Percentiles rank a stretch among this genome's conserved stretches.
phyloP scores from a whole-genome alignment of 495 filamentous ascomycete genomes.

The Filosporella fistucella region DNA sequence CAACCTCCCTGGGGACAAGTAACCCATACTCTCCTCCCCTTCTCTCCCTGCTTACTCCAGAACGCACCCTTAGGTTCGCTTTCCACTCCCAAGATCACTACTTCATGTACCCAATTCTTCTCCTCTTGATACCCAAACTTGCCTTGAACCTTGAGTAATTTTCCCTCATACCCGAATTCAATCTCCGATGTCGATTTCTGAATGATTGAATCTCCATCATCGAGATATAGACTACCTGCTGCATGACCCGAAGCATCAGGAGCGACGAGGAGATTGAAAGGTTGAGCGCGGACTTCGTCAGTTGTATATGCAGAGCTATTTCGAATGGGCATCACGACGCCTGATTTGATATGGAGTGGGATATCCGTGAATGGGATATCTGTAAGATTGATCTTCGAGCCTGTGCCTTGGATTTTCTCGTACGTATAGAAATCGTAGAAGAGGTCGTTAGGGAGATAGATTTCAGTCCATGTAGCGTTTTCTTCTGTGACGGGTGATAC shows the following conservation, averaged over 20 bases:
- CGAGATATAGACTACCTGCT: conserved; percentile 76
- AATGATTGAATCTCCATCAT: conserved; percentile 67
- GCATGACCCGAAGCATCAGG: conserved; percentile 64
- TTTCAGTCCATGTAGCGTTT: conserved; percentile 57
- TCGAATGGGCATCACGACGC: conserved; percentile 78
- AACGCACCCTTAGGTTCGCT: background rate
- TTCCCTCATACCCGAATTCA: conserved; percentile 46
- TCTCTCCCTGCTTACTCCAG: background rate
- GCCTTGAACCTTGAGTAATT: conserved; percentile 14
- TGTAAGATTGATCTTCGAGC: conserved; percentile 68
- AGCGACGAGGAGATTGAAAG: conserved; percentile 82
- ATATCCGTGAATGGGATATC: conserved; percentile 69
- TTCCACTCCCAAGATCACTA: background rate
- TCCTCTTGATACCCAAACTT: background rate
- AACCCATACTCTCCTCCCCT: background rate
- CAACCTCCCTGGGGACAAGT: background rate
- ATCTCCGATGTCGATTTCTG: conserved; percentile 43
- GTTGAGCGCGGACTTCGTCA: conserved; percentile 77
- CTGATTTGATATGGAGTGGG: conserved; percentile 83
- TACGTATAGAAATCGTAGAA: conserved; percentile 94
- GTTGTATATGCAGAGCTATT: conserved; percentile 77
- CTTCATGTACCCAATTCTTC: background rate
- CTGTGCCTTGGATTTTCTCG: conserved; percentile 60
- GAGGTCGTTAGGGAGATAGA: conserved; percentile 78
- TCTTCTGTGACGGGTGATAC: conserved; percentile 78